Evolutionary conservation across 2,329 filamentous ascomycete genomes (phyloP), one percentile per base, ranked within the genome.

Genomic region (Talaromyces funiculosus): DNA sequence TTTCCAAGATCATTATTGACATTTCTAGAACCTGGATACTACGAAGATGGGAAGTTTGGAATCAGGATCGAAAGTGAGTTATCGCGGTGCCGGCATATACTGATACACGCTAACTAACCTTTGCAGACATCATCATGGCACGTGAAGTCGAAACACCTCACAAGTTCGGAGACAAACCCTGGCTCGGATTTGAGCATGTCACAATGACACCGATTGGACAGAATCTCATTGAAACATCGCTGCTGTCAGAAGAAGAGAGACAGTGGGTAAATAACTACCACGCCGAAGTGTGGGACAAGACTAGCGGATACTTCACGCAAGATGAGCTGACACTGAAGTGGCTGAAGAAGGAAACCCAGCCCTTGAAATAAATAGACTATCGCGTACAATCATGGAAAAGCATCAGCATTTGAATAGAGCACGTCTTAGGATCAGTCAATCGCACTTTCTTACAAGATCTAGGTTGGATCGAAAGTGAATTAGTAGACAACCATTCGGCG

Each of bases 191-290:
- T 67, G 93, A 99, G 78, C 90, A 96, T 74, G 92, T 97, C 65
- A 99, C 94, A 0, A 91, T 99, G 91, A 91, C 93, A 18, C 94
- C 94, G 0, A 92, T 96, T 76, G 97, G 93, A 77, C 85, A 87
- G 63, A 97, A 91, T 63, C 79, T 99, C 65, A 92, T 96, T 64
- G 90, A 97, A 68, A 78, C 83, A 59, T 80, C 73, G 56, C 79
- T 96, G 35, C 77, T 99, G 66, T 92, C 86, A 0, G 78, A 81
- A 4, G 81, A 79, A 12, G 94, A 99, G 78, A 90, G 88, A 77
- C 77, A 83, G 63, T 99, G 93, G 90, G 77, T 99, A 66, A 96
- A 97, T 69, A 82, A 86, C 43, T 96, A 96, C 72, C 90, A 96
- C 72, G 77, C 81, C 35, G 87, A 94, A 72, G 87, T 99, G 16